Percentiles rank a stretch among this genome's conserved stretches.
These are phyloP conservation scores for Cochlearia excelsa DNA, from an alignment of 345 rosid species.

Conservation along the genomic window DNA sequence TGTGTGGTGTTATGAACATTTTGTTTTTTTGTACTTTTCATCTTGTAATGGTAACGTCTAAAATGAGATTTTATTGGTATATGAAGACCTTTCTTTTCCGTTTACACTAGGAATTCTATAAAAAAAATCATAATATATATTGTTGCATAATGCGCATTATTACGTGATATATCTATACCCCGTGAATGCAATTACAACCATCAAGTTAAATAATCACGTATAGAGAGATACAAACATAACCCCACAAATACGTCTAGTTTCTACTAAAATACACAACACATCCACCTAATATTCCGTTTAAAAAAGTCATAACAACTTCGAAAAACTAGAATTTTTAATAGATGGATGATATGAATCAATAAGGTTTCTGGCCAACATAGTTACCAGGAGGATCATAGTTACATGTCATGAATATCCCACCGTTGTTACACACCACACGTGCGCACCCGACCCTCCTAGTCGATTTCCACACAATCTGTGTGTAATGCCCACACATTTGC, in stretches of 20 bases:
- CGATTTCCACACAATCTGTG: conserved; percentile 77
- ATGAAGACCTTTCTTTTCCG: neutral
- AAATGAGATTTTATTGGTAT: neutral
- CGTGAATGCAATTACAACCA: conserved; percentile 23
- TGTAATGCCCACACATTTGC: conserved; percentile 80
- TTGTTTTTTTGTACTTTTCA: conserved; percentile 14
- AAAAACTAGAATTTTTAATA: conserved; percentile 15
- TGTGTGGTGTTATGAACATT: conserved; percentile 15
- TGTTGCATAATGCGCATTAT: conserved; percentile 7
- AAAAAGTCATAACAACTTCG: neutral
- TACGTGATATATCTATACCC: conserved; percentile 16
- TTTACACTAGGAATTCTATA: neutral
- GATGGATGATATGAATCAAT: conserved; percentile 33
- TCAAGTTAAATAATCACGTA: neutral
- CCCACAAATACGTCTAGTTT: conserved; percentile 19
- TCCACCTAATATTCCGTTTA: conserved; percentile 11
- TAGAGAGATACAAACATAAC: neutral
- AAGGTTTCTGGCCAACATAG: conserved; percentile 73
- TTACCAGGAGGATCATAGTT: conserved; percentile 88
- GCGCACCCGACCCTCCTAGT: conserved; percentile 74
- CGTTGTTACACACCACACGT: conserved; percentile 63
- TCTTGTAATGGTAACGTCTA: conserved; percentile 14
- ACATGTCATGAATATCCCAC: conserved; percentile 89
- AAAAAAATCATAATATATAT: neutral
- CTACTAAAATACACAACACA: conserved; percentile 18